Percentiles rank a stretch among this genome's conserved stretches.
phyloP scores from a whole-genome alignment of 352 stramenopile genomes.

The Pythium vanterpoolii region DNA sequence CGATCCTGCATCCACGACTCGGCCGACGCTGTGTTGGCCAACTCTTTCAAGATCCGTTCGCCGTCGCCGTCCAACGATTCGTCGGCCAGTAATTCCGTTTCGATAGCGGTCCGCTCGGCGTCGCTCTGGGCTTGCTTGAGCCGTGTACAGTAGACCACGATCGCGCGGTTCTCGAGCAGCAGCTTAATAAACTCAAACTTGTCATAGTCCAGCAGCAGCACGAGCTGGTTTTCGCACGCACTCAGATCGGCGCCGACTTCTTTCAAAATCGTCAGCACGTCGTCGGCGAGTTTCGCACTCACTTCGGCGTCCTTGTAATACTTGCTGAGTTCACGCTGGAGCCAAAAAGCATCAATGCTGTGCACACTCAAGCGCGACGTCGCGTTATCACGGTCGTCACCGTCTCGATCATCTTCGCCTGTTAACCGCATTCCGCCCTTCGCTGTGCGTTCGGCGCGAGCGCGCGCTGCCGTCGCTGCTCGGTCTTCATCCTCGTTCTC shows the following conservation, averaged over 20 bases:
- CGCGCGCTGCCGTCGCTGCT: neutral
- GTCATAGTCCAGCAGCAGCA: conserved; percentile 97
- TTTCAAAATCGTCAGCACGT: conserved; percentile 81
- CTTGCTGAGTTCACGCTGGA: conserved; percentile 95
- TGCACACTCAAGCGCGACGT: conserved; percentile 90
- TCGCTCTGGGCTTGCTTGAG: conserved; percentile 96
- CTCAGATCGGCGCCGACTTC: conserved; percentile 68
- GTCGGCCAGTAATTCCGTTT: conserved; percentile 83
- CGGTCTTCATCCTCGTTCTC: conserved; percentile 40
- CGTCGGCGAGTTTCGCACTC: conserved; percentile 89
- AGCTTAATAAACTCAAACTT: conserved; percentile 99
- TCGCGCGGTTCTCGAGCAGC: conserved; percentile 94
- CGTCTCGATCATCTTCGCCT: conserved; percentile 53
- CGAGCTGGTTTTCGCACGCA: conserved; percentile 96
- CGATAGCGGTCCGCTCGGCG: conserved; percentile 86
- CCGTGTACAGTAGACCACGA: conserved; percentile 96
- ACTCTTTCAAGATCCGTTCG: conserved; percentile 86
- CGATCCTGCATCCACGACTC: conserved; percentile 95
- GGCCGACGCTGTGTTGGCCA: conserved; percentile 86
- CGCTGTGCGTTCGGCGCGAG: conserved; percentile 15
- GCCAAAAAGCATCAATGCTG: conserved; percentile 98
- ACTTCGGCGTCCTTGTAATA: conserved; percentile 96
- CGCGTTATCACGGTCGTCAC: conserved; percentile 43
- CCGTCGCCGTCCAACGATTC: conserved; percentile 89
- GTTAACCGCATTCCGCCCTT: conserved; percentile 68